phyloP scores from a whole-genome alignment of 306 rosid genomes.

The Fagus crenata region DNA sequence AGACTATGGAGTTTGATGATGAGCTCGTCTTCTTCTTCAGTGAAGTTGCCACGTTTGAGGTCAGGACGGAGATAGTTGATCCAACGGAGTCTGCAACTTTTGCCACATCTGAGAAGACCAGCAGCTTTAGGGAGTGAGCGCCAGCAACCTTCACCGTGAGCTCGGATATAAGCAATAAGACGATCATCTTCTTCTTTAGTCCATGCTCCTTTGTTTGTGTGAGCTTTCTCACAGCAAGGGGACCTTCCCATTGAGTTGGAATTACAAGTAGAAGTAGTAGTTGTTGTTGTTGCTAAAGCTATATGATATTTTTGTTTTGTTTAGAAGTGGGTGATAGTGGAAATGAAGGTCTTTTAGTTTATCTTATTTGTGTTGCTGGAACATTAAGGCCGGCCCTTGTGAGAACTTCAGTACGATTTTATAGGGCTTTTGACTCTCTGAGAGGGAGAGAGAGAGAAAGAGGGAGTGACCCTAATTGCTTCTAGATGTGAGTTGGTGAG shows the following conservation, averaged over 20 bases:
- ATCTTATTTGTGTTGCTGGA: conserved; percentile 38
- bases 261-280: neutral
- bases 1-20: conserved; percentile 98
- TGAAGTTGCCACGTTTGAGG: conserved; percentile 93
- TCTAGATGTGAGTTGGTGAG: conserved; percentile 99
- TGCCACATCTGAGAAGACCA: conserved; percentile 95
- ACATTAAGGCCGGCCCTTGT: conserved; percentile 52
- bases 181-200: conserved; percentile 98
- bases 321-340: conserved; percentile 14
- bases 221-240: conserved; percentile 98
- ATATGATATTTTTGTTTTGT: neutral
- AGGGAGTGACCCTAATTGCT: conserved; percentile 50
- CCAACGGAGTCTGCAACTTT: conserved; percentile 96
- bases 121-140: conserved; percentile 97
- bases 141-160: conserved; percentile 99
- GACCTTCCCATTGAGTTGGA: conserved; percentile 74
- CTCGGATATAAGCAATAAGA: conserved; percentile 75
- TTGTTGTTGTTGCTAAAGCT: neutral
- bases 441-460: conserved; percentile 27
- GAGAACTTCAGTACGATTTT: conserved; percentile 43
- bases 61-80: conserved; percentile 97
- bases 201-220: conserved; percentile 99
- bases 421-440: conserved; percentile 72
- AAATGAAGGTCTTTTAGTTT: neutral
- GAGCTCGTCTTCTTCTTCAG: conserved; percentile 92